Percentiles rank a stretch among this genome's conserved stretches.
phyloP scores from a whole-genome alignment of 768 basidiomycete species.

The Lepiota subincarnata region DNA sequence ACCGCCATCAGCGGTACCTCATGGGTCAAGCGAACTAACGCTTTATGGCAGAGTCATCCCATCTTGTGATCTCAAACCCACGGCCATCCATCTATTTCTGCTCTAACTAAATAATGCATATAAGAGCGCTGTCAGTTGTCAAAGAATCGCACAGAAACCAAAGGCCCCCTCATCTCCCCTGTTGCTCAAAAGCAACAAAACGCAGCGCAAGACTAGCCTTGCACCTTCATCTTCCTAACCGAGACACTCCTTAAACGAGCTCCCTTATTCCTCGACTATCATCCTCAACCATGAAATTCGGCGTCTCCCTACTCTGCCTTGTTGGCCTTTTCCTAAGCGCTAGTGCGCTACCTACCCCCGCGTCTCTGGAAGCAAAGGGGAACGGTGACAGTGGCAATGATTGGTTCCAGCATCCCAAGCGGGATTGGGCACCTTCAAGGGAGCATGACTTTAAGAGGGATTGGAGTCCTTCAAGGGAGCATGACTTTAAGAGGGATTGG shows the following conservation, averaged over 20 bases:
- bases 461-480: too few relatives aligned
- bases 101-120: neutral
- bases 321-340: slow-evolving; percentile 1
- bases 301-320: neutral
- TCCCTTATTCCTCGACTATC: neutral
- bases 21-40: slow-evolving; percentile 10
- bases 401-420: too few relatives aligned
- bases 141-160: neutral
- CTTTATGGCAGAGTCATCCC: slow-evolving; percentile 2
- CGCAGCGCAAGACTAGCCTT: neutral
- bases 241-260: slow-evolving; percentile 3
- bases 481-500: too few relatives aligned
- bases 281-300: neutral
- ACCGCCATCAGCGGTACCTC: slow-evolving; percentile 9
- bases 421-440: too few relatives aligned
- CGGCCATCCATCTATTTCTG: slow-evolving; percentile 11
- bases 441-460: too few relatives aligned
- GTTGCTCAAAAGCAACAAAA: neutral
- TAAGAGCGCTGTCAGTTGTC: slow-evolving; percentile 9
- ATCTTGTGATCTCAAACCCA: slow-evolving; percentile 7
- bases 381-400: neutral
- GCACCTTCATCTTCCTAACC: neutral
- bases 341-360: slow-evolving; percentile 2
- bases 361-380: neutral
- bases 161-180: neutral